Conservation (phyloP, 1,284 basidiomycete genomes). For the Mycosarcoma maydis region DNA sequence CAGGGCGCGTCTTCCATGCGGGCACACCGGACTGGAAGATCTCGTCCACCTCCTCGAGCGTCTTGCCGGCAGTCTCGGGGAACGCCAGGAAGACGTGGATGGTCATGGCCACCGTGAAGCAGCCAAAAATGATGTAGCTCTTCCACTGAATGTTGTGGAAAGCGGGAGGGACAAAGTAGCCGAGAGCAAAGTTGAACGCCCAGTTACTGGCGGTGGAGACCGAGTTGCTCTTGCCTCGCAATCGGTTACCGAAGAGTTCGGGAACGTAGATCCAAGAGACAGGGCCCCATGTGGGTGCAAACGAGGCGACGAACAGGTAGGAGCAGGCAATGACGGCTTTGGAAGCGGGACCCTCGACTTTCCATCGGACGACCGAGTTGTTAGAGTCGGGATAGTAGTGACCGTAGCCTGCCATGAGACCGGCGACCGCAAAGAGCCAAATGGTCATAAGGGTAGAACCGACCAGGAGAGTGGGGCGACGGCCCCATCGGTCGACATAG, state of each 20-base stretch:
- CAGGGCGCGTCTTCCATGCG: slow-evolving; percentile 20
- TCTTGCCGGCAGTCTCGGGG: slow-evolving; percentile 38
- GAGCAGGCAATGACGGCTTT: slow-evolving; percentile 46
- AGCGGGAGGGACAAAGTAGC: slow-evolving; percentile 33
- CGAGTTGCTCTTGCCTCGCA: slow-evolving; percentile 39
- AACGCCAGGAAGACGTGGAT: slow-evolving; percentile 43
- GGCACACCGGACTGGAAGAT: slow-evolving; percentile 22
- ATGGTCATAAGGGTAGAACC: slow-evolving; percentile 41
- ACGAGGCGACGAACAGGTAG: slow-evolving; percentile 48
- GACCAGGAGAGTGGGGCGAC: slow-evolving; percentile 43
- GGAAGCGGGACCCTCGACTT: slow-evolving; percentile 23
- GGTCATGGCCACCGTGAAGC: slow-evolving; percentile 32
- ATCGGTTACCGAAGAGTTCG: slow-evolving; percentile 29
- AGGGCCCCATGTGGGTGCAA: slow-evolving; percentile 33
- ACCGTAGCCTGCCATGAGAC: slow-evolving; percentile 28
- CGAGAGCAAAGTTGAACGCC: slow-evolving; percentile 40
- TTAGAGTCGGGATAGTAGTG: slow-evolving; percentile 12
- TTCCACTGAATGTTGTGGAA: slow-evolving; percentile 47
- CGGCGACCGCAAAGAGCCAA: slow-evolving; percentile 39
- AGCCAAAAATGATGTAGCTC: slow-evolving; percentile 42
- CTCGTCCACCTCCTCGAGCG: slow-evolving; percentile 33
- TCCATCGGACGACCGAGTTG: slow-evolving; percentile 31
- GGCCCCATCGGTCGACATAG: slow-evolving; percentile 46
- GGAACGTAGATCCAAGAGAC: slow-evolving; percentile 30
- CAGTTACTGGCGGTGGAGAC: slow-evolving; percentile 22